Base-by-base conservation (phyloP, 768 basidiomycete species). In the Pulveroboletus ravenelii region DNA sequence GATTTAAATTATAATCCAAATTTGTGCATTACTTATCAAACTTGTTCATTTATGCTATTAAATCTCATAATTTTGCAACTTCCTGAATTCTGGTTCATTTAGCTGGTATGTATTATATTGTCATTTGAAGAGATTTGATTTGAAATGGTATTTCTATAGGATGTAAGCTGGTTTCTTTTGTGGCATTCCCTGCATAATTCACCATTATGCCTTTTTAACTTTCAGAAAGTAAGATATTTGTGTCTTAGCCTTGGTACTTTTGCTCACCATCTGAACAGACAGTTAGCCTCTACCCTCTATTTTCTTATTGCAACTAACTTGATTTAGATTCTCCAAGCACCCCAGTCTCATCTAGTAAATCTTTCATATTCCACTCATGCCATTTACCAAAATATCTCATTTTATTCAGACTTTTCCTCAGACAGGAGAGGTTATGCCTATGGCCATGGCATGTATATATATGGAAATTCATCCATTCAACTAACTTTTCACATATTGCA, bases 371-470 rank as follows among this genome's bases (percentile, higher is more conserved):
- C 30, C 5, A 7, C 10, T 7, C 30, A 30, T 30, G 30, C 30
- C 5, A 30, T 10, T 7, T 30, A 10, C 30, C 5, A 3, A 30
- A 8, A 10, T 30, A 30, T 30, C 10, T 30, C 10, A 30, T 30
- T 40, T 18, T 25, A 0, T 14, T 15, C 23, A 40, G 5, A 1
- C 6, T 12, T n/a, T 8, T 5, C 10, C 5, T n/a, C 15, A 8
- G 5, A n/a, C 0, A n/a, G 3, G 2, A 41, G 3, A 10, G 3
- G 15, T 0, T n/a, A 15, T n/a, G 10, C 25, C 6, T 6, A 4
- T 40, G 2, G 20, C 20, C 20, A 27, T 41, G 41, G 41, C 15
- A 41, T 41, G 23, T 41, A 27, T 27, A 6, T 1, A 41, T 2
- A 41, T n/a, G n/a, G 14, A 6, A 27, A 15, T 23, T 8, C 7